A percentile compares a stretch with the other conserved stretches of the same genome.
These are phyloP conservation scores for Umbelopsis vinacea DNA, from an alignment of 192 early-diverging fungal species.

Conservation along the genomic window DNA sequence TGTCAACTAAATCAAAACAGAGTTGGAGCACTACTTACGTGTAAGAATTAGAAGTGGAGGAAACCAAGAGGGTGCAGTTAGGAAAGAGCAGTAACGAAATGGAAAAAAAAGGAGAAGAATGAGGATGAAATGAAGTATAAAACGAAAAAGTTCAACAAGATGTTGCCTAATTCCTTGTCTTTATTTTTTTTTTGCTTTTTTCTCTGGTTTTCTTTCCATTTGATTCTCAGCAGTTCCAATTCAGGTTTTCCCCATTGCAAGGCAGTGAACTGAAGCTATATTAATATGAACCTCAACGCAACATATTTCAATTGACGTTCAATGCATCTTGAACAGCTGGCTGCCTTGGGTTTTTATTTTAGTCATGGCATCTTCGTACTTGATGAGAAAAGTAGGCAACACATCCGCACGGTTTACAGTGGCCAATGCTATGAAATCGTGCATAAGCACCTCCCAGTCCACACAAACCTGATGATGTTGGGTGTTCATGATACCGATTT, in stretches of 20 bases:
- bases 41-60: constrained; percentile 19
- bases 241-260: not conserved
- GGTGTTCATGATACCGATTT: too few species aligned
- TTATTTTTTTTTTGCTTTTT: constrained; percentile 7
- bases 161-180: not conserved
- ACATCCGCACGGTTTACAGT: too few species aligned
- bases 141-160: not conserved
- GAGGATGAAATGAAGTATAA: not conserved
- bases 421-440: too few species aligned
- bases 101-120: constrained; percentile 16
- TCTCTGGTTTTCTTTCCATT: constrained; percentile 5
- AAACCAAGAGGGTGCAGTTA: not conserved
- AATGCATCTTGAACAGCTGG: too few species aligned
- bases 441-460: too few species aligned
- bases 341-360: too few species aligned
- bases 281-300: too few species aligned
- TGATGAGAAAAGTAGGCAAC: too few species aligned
- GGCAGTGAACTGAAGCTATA: too few species aligned
- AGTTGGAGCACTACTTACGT: not conserved
- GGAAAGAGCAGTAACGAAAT: constrained; percentile 17
- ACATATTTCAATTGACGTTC: too few species aligned
- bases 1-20: not conserved
- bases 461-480: too few species aligned
- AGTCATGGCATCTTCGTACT: too few species aligned
- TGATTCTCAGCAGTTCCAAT: constrained; percentile 15